A percentile compares a stretch with the other conserved stretches of the same genome.
Evolutionary conservation across 1,284 basidiomycete genomes (phyloP).

Genomic region (Hymenochaete sp.): DNA sequence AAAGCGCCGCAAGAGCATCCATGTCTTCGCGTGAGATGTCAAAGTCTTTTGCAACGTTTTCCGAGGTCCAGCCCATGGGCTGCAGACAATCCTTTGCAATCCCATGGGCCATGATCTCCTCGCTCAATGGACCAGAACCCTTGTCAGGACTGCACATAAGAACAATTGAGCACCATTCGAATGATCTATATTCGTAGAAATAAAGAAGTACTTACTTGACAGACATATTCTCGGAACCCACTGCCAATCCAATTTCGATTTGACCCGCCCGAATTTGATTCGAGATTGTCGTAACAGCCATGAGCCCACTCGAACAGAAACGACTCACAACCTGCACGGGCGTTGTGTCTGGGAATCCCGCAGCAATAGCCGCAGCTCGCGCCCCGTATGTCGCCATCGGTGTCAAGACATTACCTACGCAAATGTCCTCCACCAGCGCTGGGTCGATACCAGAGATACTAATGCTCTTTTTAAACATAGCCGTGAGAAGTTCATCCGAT

Average conservation of each 20-base stretch:
- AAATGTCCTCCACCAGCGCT: slow-evolving; percentile 65
- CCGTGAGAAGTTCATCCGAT: slow-evolving; percentile 67
- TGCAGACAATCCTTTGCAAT: slow-evolving; percentile 42
- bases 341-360: slow-evolving; percentile 71
- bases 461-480: slow-evolving; percentile 68
- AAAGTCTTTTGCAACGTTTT: slow-evolving; percentile 75
- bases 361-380: slow-evolving; percentile 67
- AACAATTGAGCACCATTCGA: slow-evolving; percentile 3
- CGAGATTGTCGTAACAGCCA: slow-evolving; percentile 65
- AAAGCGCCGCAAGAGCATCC: slow-evolving; percentile 75
- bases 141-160: slow-evolving; percentile 47
- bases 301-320: slow-evolving; percentile 73
- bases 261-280: slow-evolving; percentile 78
- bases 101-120: slow-evolving; percentile 42
- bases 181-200: background rate
- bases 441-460: slow-evolving; percentile 59
- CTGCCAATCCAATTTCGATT: slow-evolving; percentile 77
- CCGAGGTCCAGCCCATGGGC: slow-evolving; percentile 86
- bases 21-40: slow-evolving; percentile 75
- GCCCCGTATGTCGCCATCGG: slow-evolving; percentile 58
- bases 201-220: slow-evolving; percentile 42
- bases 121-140: slow-evolving; percentile 53
- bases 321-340: slow-evolving; percentile 73
- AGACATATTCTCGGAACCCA: slow-evolving; percentile 83
- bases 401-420: slow-evolving; percentile 63